Evolutionary conservation across 192 early-diverging fungal species (phyloP), one percentile per base, ranked within the genome.

Genomic region (Linderina pennispora): DNA sequence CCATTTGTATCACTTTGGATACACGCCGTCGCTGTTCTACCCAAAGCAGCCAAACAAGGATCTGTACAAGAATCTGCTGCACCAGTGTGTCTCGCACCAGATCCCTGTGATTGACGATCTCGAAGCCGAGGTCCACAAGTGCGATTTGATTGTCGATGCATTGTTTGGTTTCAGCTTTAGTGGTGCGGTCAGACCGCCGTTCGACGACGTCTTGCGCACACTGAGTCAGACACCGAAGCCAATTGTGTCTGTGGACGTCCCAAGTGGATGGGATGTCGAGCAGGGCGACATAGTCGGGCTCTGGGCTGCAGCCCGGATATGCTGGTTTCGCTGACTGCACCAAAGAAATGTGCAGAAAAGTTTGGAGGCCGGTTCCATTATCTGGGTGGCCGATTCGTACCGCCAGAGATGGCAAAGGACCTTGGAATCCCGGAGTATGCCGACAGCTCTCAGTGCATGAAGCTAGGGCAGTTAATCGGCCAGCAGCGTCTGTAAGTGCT

Each of bases 221-320:
- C 36, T 65, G 19, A 43, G 45, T 15, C 39, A 5, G 38, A 31
- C 33, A 14, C 35, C 51, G 25, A 48, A 51, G 11, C 80, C 83
- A 0, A 74, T 90, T 43, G 74, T 79, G 8, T 75, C 82, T 18
- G 88, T 98, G 23, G 96, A 98, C 54, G 86, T 98, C 50, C 96
- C 96, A 10, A 88, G 86, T 13, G 92, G 89, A 10, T 98, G 94
- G 93, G 81, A 97, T 57, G 94, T 98, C 1, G 90, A 91, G 40
- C 45, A 79, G 46, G 95, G 94, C 66, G 74, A 44, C 20, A 11
- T 23, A 14, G 21, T 45, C 36, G n/a, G 18, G 35, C 46, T 39
- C 28, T 1, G 79, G 76, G 2, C 73, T 92, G 28, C n/a, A 62
- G 77, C n/a, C 94, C 91, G 9, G 74, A 78, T 17, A 85, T 90